These are phyloP conservation scores for Salix viminalis DNA, from an alignment of 345 rosid species.

Conservation along the genomic window DNA sequence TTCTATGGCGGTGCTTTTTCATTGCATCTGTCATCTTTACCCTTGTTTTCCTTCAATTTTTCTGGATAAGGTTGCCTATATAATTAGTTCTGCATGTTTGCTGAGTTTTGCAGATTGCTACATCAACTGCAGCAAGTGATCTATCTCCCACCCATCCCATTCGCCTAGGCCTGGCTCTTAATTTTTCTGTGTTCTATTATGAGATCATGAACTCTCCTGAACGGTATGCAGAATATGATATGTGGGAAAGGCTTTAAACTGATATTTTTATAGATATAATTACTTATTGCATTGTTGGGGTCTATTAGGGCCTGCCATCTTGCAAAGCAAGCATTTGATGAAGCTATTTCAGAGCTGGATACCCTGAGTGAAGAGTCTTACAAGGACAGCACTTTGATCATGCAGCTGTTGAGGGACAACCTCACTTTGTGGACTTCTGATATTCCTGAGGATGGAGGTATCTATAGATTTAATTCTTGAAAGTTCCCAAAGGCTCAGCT, in stretches of 20 bases:
- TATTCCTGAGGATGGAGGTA: conserved; percentile 33
- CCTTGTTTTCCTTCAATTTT: not conserved
- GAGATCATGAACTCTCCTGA: conserved; percentile 55
- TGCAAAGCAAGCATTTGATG: conserved; percentile 34
- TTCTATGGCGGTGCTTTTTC: not conserved
- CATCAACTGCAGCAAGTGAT: conserved; percentile 43
- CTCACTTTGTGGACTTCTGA: conserved; percentile 33
- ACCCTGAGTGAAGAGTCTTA: conserved; percentile 30
- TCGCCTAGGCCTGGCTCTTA: conserved; percentile 48
- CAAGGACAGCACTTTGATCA: conserved; percentile 32
- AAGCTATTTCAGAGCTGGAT: conserved; percentile 33
- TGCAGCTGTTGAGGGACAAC: conserved; percentile 34
- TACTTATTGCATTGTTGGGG: not conserved
- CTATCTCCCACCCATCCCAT: conserved; percentile 57
- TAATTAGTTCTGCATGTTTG: not conserved
- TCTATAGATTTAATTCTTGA: not conserved
- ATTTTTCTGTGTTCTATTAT: conserved; percentile 55
- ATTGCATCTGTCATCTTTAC: not conserved
- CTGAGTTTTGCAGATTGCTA: conserved; percentile 32
- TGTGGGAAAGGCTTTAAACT: not conserved
- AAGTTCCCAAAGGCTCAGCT: not conserved
- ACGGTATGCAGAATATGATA: conserved; percentile 25
- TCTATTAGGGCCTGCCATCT: conserved; percentile 30
- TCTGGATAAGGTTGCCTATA: not conserved
- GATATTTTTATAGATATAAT: not conserved